A percentile compares a stretch with the other conserved stretches of the same genome.
phyloP scores from a whole-genome alignment of 1,284 basidiomycete species.

The Moesziomyces parantarcticus region DNA sequence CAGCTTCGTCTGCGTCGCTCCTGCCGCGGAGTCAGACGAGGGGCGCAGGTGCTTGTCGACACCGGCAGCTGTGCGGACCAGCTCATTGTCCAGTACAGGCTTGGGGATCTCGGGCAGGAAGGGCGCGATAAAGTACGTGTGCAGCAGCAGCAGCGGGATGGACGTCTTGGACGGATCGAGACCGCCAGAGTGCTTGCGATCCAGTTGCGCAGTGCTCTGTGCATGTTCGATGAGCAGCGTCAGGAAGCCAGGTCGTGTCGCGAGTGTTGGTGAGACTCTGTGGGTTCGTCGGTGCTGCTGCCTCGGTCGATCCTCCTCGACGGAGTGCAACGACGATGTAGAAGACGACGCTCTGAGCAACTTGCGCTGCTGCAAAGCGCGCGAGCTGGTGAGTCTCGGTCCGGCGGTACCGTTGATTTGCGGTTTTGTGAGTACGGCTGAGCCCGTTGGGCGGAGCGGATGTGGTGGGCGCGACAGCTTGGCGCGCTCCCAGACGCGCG shows the following conservation, averaged over 20 bases:
- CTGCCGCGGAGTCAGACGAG: neutral
- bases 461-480: slow-evolving; percentile 31
- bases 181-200: slow-evolving; percentile 22
- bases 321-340: neutral
- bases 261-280: slow-evolving; percentile 22
- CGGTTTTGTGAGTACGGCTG: neutral
- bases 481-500: slow-evolving; percentile 25
- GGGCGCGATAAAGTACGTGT: slow-evolving; percentile 61
- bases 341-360: neutral
- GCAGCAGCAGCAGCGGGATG: slow-evolving; percentile 48
- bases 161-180: slow-evolving; percentile 32
- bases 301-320: neutral
- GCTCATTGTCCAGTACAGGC: slow-evolving; percentile 26
- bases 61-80: slow-evolving; percentile 23
- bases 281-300: neutral
- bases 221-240: slow-evolving; percentile 57
- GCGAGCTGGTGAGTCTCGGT: slow-evolving; percentile 28
- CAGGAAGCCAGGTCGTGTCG: slow-evolving; percentile 50
- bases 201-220: slow-evolving; percentile 25
- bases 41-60: slow-evolving; percentile 26
- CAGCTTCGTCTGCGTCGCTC: slow-evolving; percentile 1
- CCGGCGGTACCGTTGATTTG: slow-evolving; percentile 9
- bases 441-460: slow-evolving; percentile 16
- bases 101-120: slow-evolving; percentile 50
- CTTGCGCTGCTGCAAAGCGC: slow-evolving; percentile 12